Percentiles rank a stretch among this genome's conserved stretches.
These are phyloP conservation scores for Gossypium armourianum DNA, from an alignment of 441 rosid species.

Conservation along the genomic window DNA sequence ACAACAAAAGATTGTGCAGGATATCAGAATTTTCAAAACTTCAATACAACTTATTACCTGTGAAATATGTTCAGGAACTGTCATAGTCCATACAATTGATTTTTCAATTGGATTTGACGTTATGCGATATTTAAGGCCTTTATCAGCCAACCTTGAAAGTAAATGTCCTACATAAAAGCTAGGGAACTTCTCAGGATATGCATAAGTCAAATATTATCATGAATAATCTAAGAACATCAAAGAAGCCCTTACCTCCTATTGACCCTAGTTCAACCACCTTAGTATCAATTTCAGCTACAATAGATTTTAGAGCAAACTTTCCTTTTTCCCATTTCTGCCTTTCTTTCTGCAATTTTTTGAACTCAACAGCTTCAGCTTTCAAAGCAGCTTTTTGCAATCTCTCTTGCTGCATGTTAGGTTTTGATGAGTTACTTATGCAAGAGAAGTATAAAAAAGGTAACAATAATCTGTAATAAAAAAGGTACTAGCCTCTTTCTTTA, in stretches of 20 bases:
- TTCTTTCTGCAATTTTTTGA: conserved; percentile 65
- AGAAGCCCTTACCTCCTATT: conserved; percentile 50
- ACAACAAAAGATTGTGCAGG: background rate
- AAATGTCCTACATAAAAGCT: conserved; percentile 54
- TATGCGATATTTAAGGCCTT: conserved; percentile 58
- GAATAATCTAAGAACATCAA: conserved; percentile 8
- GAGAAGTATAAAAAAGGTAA: conserved; percentile 11
- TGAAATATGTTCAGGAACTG: conserved; percentile 56
- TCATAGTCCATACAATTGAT: conserved; percentile 80
- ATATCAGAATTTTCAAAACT: background rate
- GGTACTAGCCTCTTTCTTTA: conserved; percentile 56
- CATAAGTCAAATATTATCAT: conserved; percentile 15
- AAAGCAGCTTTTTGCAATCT: conserved; percentile 63
- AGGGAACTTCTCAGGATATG: conserved; percentile 21
- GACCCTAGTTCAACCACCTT: conserved; percentile 72
- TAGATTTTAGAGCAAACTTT: conserved; percentile 70
- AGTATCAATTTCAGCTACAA: conserved; percentile 67
- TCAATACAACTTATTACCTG: conserved; percentile 37
- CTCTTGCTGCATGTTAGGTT: conserved; percentile 54
- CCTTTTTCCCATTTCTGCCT: conserved; percentile 84
- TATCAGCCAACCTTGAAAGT: conserved; percentile 75
- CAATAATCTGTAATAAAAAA: conserved; percentile 3
- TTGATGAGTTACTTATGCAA: conserved; percentile 11
- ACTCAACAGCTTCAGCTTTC: conserved; percentile 75
- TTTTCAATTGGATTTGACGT: conserved; percentile 68